Conservation (phyloP, 768 basidiomycete species). For the Obba rivulosa region DNA sequence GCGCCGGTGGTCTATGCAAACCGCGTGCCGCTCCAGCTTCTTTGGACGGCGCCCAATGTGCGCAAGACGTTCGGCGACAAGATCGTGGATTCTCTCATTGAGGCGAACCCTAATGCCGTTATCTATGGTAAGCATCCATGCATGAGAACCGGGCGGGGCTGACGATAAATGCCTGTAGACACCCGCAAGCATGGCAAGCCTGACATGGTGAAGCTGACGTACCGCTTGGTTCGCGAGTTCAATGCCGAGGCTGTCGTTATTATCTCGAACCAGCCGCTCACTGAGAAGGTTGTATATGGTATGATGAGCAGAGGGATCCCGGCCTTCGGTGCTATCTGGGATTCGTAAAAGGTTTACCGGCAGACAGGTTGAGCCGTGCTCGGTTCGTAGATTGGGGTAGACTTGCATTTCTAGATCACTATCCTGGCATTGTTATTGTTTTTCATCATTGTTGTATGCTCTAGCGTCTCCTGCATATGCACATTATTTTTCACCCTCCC, state of each 20-base stretch:
- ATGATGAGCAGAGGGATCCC: conserved; percentile 52
- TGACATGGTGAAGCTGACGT: conserved; percentile 27
- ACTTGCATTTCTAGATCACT: too few species aligned
- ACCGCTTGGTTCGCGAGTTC: conserved; percentile 24
- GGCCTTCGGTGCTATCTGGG: conserved; percentile 54
- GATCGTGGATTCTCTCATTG: conserved; percentile 46
- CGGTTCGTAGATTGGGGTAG: too few species aligned
- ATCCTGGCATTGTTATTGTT: too few species aligned
- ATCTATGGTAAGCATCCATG: conserved; percentile 39
- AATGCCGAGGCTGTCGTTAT: conserved; percentile 43
- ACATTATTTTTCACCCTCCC: too few species aligned
- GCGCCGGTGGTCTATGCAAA: conserved; percentile 45
- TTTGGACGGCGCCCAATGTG: conserved; percentile 55
- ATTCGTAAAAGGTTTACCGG: conserved; percentile 31
- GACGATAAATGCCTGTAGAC: conserved; percentile 6
- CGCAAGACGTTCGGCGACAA: conserved; percentile 54
- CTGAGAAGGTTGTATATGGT: conserved; percentile 43
- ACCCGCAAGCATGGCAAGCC: conserved; percentile 26
- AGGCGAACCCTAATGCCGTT: conserved; percentile 43
- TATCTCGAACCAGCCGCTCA: conserved; percentile 51
- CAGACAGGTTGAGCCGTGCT: neutral
- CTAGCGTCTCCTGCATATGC: too few species aligned
- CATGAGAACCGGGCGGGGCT: neutral
- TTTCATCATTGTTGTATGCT: too few species aligned
- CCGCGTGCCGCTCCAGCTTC: conserved; percentile 41